A percentile compares a stretch with the other conserved stretches of the same genome.
Conservation (phyloP, 768 basidiomycete genomes). For the Tephrocybe sp. region DNA sequence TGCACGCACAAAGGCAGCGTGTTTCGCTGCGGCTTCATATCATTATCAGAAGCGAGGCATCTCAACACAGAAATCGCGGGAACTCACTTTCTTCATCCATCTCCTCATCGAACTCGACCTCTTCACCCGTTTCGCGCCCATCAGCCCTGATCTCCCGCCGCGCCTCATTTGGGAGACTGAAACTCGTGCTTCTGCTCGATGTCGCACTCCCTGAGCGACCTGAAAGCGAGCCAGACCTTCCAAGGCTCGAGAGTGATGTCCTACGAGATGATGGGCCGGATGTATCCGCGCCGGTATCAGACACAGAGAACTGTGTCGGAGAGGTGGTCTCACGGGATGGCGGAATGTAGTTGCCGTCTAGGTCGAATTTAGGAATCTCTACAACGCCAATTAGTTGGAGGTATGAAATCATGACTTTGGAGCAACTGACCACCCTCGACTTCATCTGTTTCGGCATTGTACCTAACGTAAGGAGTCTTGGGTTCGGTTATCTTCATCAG, state of each 20-base stretch:
- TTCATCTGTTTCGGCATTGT: slow-evolving; percentile 83
- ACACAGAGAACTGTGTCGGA: slow-evolving; percentile 39
- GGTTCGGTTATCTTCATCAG: slow-evolving; percentile 99
- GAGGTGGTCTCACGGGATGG: slow-evolving; percentile 34
- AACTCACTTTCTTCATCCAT: slow-evolving; percentile 86
- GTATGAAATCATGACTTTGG: slow-evolving; percentile 7
- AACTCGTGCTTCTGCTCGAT: slow-evolving; percentile 81
- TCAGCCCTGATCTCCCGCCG: slow-evolving; percentile 57
- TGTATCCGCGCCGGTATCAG: slow-evolving; percentile 59
- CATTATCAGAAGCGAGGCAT: background rate
- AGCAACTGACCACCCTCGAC: slow-evolving; percentile 72
- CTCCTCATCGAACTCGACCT: slow-evolving; percentile 71
- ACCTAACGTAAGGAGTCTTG: slow-evolving; percentile 94
- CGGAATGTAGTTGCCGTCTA: slow-evolving; percentile 43
- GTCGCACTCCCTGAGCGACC: slow-evolving; percentile 61
- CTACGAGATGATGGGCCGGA: slow-evolving; percentile 74
- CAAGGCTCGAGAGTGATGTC: slow-evolving; percentile 69
- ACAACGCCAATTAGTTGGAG: background rate
- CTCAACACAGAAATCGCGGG: background rate
- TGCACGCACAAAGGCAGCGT: slow-evolving; percentile 78
- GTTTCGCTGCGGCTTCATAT: slow-evolving; percentile 71
- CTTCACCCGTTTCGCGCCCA: slow-evolving; percentile 61
- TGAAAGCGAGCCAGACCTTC: slow-evolving; percentile 49
- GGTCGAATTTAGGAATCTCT: slow-evolving; percentile 86
- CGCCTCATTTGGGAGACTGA: slow-evolving; percentile 74